Base-by-base conservation (phyloP, 2,329 filamentous ascomycete genomes). In the Claviceps arundinis region DNA sequence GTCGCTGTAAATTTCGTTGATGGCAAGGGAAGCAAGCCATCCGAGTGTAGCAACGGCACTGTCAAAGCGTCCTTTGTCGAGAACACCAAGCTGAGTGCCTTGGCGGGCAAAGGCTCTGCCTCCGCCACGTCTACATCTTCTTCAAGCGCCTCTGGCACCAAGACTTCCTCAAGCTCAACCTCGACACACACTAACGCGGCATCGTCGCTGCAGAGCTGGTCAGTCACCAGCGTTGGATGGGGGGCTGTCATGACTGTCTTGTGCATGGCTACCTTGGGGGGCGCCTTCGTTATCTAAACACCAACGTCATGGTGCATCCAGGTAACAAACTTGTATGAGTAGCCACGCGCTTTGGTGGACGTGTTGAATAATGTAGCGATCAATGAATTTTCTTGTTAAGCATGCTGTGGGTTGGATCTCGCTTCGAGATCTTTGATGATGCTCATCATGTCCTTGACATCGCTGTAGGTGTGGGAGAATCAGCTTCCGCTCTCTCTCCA, bases 1-100 rank as follows among this genome's bases (percentile, higher is more conserved):
- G 65, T 76, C 43, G 69, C 71, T 37, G 75, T 80, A 57, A 75
- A 74, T 56, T 81, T 81, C 57, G 75, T 82, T 56, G 59, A 61
- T n/a, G 69, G 69, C 54, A 57, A 62, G n/a, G 61, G 59, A 40
- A 57, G 63, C 17, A 41, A 41, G 17, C 54, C 62, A 11, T 63
- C 65, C 24, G 55, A 60, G 3, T 71, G 69, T 63, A 64, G 56
- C 24, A 71, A 71, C 60, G 61, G 64, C 24, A 62, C 47, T 37
- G 54, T 67, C 50, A 63, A 58, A 37, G 63, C 55, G 30, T 64
- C 55, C 52, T 65, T 67, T 55, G 56, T 53, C 59, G 55, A 56
- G 56, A 68, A 71, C 55, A 24, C 58, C 19, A 57, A 62, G 41
- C 66, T 71, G 30, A 58, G 63, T 0, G 66, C 65, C 1, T 64